A percentile compares a stretch with the other conserved stretches of the same genome.
Conservation (phyloP, 1,139 yeast species). For the Debaryomyces singareniensis region DNA sequence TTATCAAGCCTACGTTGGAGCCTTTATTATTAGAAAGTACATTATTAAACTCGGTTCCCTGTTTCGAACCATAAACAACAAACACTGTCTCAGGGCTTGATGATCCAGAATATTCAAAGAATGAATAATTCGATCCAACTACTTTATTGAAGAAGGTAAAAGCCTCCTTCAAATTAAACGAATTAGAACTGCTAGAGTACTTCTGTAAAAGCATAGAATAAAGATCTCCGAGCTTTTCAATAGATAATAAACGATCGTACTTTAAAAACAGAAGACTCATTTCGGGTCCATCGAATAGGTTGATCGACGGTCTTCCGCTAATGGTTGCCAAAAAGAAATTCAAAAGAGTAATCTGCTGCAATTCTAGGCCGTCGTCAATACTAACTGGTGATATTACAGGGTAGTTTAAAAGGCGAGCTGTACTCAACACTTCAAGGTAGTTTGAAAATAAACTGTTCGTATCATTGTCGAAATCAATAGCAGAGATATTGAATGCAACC, state of each 20-base stretch:
- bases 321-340: constrained; percentile 55
- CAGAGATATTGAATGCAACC: constrained; percentile 66
- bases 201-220: constrained; percentile 32
- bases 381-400: constrained; percentile 70
- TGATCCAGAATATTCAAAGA: constrained; percentile 69
- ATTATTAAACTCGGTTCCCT: constrained; percentile 47
- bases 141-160: constrained; percentile 47
- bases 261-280: constrained; percentile 53
- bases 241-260: constrained; percentile 39
- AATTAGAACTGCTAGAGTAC: constrained; percentile 21
- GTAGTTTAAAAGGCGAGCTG: constrained; percentile 59
- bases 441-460: constrained; percentile 54
- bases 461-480: constrained; percentile 58
- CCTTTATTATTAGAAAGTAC: constrained; percentile 30
- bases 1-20: constrained; percentile 54
- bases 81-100: constrained; percentile 60
- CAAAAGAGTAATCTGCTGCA: constrained; percentile 62
- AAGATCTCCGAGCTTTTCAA: constrained; percentile 36
- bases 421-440: constrained; percentile 56
- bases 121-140: constrained; percentile 53
- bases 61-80: constrained; percentile 72
- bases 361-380: constrained; percentile 44
- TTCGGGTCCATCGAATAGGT: constrained; percentile 76
- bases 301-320: constrained; percentile 54
- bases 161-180: constrained; percentile 35